Conservation (phyloP, 1,284 basidiomycete genomes). For the Kwoniella shivajii region DNA sequence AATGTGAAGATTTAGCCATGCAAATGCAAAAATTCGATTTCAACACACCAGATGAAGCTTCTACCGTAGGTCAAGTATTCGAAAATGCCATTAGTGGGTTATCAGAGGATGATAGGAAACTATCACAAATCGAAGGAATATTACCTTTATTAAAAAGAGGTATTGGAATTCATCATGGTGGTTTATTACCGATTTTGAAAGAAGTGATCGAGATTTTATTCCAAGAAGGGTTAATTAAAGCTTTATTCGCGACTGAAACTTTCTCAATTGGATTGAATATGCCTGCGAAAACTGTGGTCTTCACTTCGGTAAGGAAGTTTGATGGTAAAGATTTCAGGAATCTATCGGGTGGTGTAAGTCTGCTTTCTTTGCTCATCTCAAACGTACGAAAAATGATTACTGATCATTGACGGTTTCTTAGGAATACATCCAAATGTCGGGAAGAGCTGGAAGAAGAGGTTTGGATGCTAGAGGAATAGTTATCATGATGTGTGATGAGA, state of each 20-base stretch:
- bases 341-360: slow-evolving; percentile 61
- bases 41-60: slow-evolving; percentile 91
- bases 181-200: slow-evolving; percentile 94
- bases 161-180: slow-evolving; percentile 98
- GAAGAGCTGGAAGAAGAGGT: slow-evolving; percentile 94
- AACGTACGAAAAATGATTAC: not conserved
- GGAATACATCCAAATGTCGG: slow-evolving; percentile 99
- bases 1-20: slow-evolving; percentile 91
- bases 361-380: not conserved
- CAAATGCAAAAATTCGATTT: slow-evolving; percentile 95
- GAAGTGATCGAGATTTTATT: slow-evolving; percentile 99
- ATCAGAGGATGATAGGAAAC: slow-evolving; percentile 79
- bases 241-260: slow-evolving; percentile 97
- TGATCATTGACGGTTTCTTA: slow-evolving; percentile 59
- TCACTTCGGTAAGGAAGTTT: slow-evolving; percentile 88
- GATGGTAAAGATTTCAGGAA: slow-evolving; percentile 95
- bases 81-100: slow-evolving; percentile 91
- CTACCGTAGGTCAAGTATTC: slow-evolving; percentile 85
- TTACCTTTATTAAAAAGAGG: slow-evolving; percentile 92
- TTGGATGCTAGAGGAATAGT: slow-evolving; percentile 98
- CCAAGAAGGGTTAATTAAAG: slow-evolving; percentile 99
- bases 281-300: slow-evolving; percentile 99
- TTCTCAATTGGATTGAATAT: slow-evolving; percentile 99
- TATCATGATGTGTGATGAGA: slow-evolving; percentile 99
- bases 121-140: slow-evolving; percentile 94